Percentiles rank a stretch among this genome's conserved stretches.
These are phyloP conservation scores for Cyclotella cryptica DNA, from an alignment of 108 stramenopile genomes.

Conservation along the genomic window DNA sequence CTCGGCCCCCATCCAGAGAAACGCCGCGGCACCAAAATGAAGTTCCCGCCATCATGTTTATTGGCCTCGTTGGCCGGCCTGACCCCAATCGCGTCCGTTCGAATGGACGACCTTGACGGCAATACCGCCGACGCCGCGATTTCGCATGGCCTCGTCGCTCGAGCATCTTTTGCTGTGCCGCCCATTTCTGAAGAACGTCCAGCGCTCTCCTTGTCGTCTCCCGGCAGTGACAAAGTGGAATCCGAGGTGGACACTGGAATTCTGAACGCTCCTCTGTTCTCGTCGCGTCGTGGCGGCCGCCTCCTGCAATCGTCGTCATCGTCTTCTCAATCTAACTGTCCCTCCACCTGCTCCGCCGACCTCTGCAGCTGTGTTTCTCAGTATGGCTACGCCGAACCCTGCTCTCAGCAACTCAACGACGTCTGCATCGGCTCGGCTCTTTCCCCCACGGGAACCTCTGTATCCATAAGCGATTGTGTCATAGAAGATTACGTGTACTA, in stretches of 20 bases:
- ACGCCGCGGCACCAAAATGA: not conserved
- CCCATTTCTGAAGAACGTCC: not conserved
- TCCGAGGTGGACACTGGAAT: not conserved
- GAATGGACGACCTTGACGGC: not conserved
- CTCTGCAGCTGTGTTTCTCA: constrained; percentile 14
- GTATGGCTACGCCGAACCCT: constrained; percentile 17
- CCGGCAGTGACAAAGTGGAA: not conserved
- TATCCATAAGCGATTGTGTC: constrained; percentile 1
- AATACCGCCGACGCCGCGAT: not conserved
- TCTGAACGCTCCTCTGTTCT: not conserved
- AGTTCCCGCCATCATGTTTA: not conserved
- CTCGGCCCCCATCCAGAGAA: no score
- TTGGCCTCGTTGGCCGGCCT: not conserved
- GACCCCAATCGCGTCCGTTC: no score
- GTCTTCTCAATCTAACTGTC: constrained; percentile 4
- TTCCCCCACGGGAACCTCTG: not conserved
- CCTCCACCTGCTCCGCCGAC: constrained; percentile 10
- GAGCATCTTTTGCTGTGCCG: no score
- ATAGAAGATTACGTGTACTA: not conserved
- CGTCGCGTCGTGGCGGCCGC: not conserved
- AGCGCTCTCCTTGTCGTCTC: not conserved
- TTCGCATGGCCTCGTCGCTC: not conserved
- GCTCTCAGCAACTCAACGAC: constrained; percentile 15
- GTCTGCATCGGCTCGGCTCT: constrained; percentile 16
- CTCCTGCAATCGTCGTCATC: no score